phyloP scores from a whole-genome alignment of 768 basidiomycete genomes.

The Phaeotremella fagi region DNA sequence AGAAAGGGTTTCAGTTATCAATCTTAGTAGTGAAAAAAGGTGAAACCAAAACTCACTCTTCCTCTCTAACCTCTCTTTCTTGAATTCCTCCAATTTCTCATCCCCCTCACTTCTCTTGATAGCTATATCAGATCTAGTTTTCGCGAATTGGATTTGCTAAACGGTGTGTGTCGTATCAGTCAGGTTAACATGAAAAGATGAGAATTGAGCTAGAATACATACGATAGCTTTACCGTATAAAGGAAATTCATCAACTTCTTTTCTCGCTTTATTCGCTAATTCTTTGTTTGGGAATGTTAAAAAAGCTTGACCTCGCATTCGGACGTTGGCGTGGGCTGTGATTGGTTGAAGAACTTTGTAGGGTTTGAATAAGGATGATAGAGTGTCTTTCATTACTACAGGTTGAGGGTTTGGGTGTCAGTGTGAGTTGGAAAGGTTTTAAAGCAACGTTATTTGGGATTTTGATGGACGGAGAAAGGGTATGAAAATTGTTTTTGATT shows the following conservation, averaged over 20 bases:
- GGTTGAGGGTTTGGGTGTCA: too few relatives aligned
- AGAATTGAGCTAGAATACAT: background rate
- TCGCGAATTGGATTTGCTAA: slow-evolving; percentile 93
- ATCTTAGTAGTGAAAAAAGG: background rate
- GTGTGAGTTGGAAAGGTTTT: too few relatives aligned
- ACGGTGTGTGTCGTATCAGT: background rate
- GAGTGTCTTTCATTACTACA: slow-evolving; percentile 77
- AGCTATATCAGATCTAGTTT: slow-evolving; percentile 80
- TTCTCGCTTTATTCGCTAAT: slow-evolving; percentile 78
- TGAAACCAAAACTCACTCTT: slow-evolving; percentile 62
- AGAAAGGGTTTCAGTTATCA: background rate
- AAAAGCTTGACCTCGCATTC: slow-evolving; percentile 98
- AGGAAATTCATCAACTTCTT: slow-evolving; percentile 89
- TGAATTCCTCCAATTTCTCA: slow-evolving; percentile 65
- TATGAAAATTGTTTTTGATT: background rate
- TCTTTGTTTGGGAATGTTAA: slow-evolving; percentile 83
- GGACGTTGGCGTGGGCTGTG: slow-evolving; percentile 87
- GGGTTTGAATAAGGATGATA: slow-evolving; percentile 82
- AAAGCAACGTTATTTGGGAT: too few relatives aligned
- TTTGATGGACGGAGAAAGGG: too few relatives aligned
- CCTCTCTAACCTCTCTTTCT: slow-evolving; percentile 65
- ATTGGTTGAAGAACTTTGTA: slow-evolving; percentile 93
- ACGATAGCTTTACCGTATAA: slow-evolving; percentile 78
- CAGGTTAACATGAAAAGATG: background rate
- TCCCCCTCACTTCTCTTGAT: slow-evolving; percentile 68